phyloP scores from a whole-genome alignment of 164 flowering plant genomes.

The Aristolochia californica region DNA sequence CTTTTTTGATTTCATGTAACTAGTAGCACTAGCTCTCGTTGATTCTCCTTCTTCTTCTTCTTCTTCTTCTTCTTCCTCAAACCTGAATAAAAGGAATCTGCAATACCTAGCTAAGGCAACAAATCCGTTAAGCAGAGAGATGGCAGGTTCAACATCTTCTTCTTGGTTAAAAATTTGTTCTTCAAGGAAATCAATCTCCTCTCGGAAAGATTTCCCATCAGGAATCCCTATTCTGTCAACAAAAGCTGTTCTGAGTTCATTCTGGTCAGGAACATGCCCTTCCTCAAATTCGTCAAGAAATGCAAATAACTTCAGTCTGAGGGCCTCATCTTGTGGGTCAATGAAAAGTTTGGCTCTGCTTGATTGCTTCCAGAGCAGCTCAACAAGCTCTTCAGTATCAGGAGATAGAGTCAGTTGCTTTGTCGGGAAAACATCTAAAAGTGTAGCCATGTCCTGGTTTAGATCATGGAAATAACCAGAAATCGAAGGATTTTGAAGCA shows the following conservation, averaged over 20 bases:
- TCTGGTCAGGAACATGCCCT: conserved; percentile 34
- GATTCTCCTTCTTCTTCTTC: conserved; percentile 9
- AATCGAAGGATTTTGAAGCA: conserved; percentile 63
- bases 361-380: conserved; percentile 48
- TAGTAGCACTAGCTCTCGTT: neutral
- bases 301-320: conserved; percentile 32
- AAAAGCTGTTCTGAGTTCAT: conserved; percentile 37
- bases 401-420: conserved; percentile 36
- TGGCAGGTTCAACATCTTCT: conserved; percentile 63
- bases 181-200: conserved; percentile 82
- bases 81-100: conserved; percentile 70
- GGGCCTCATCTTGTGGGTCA: conserved; percentile 50
- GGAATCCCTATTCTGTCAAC: conserved; percentile 41
- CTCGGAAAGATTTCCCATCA: conserved; percentile 41
- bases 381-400: conserved; percentile 60
- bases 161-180: conserved; percentile 68
- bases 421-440: conserved; percentile 77
- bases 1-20: conserved; percentile 30
- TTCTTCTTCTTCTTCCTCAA: conserved; percentile 63
- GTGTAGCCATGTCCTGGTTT: conserved; percentile 63
- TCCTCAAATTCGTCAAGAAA: conserved; percentile 59
- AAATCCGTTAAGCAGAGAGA: conserved; percentile 61
- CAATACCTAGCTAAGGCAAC: conserved; percentile 65
- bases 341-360: conserved; percentile 40
- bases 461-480: conserved; percentile 79